Evolutionary conservation across 352 stramenopile genomes (phyloP).

Genomic region (Pythium angustatum): DNA sequence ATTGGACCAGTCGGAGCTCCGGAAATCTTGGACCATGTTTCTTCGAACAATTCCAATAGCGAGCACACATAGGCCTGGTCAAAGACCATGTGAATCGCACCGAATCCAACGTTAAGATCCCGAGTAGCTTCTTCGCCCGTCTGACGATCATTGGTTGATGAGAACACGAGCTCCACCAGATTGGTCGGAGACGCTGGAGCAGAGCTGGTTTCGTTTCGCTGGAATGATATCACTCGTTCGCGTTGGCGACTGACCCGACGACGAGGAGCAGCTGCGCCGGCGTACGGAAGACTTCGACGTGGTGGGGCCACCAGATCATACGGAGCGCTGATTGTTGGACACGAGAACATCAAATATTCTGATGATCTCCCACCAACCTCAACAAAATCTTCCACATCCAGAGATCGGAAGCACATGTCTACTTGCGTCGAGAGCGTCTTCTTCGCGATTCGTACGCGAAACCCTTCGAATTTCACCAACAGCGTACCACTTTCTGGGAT

Average conservation of each 20-base stretch:
- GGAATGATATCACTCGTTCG: conserved; percentile 71
- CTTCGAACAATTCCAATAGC: conserved; percentile 71
- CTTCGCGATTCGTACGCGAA: conserved; percentile 76
- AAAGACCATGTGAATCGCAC: conserved; percentile 81
- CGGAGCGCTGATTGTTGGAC: conserved; percentile 61
- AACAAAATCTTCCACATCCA: conserved; percentile 80
- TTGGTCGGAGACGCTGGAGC: conserved; percentile 38
- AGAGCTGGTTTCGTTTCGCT: conserved; percentile 27
- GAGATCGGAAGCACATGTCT: conserved; percentile 63
- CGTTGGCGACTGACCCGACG: conserved; percentile 42
- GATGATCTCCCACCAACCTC: conserved; percentile 60
- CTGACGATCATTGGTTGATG: conserved; percentile 55
- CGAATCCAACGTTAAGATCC: conserved; percentile 72
- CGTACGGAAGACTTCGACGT: conserved; percentile 41
- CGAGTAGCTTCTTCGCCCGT: conserved; percentile 53
- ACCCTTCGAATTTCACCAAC: conserved; percentile 77
- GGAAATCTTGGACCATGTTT: conserved; percentile 57
- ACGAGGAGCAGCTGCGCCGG: conserved; percentile 31
- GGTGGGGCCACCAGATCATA: conserved; percentile 61
- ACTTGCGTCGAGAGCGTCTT: conserved; percentile 80
- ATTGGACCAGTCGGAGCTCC: conserved; percentile 27
- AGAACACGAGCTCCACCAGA: conserved; percentile 67
- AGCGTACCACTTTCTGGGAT: conserved; percentile 62
- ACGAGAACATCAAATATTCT: conserved; percentile 82
- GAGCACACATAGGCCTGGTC: conserved; percentile 85